Evolutionary conservation across 768 basidiomycete species (phyloP).

Genomic region (Termitomyces sp.): DNA sequence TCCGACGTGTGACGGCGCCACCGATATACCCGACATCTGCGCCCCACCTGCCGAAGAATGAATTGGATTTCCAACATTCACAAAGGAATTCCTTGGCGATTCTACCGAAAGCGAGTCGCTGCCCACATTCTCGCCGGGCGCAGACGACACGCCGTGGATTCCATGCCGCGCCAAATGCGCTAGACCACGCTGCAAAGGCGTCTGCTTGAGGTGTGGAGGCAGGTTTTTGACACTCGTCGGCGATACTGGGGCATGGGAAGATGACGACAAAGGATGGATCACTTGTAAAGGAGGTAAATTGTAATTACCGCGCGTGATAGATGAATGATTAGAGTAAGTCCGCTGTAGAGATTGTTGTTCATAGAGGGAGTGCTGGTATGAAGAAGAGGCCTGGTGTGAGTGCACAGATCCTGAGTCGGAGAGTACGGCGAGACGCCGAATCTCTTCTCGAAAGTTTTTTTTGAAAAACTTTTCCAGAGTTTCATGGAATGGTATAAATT

Average conservation of each 20-base stretch:
- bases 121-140: conserved; percentile 57
- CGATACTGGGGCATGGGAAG: conserved; percentile 36
- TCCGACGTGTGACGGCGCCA: conserved; percentile 59
- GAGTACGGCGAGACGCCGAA: conserved; percentile 56
- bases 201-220: conserved; percentile 42
- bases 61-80: conserved; percentile 58
- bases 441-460: conserved; percentile 81
- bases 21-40: conserved; percentile 49
- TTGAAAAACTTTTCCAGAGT: conserved; percentile 82
- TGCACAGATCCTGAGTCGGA: conserved; percentile 41
- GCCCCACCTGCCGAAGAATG: conserved; percentile 28
- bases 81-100: conserved; percentile 71
- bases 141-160: conserved; percentile 75
- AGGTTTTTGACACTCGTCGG: conserved; percentile 21
- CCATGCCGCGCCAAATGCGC: conserved; percentile 81
- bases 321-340: conserved; percentile 36
- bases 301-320: conserved; percentile 36
- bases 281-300: conserved; percentile 50
- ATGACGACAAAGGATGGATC: conserved; percentile 40
- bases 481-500: conserved; percentile 91
- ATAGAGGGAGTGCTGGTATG: conserved; percentile 42
- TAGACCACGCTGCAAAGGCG: conserved; percentile 73
- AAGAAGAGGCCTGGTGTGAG: conserved; percentile 31
- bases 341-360: conserved; percentile 43
- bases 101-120: conserved; percentile 57